Evolutionary conservation across 2,329 filamentous ascomycete species (phyloP), one percentile per base, ranked within the genome.

Genomic region (Cytospora piceae): DNA sequence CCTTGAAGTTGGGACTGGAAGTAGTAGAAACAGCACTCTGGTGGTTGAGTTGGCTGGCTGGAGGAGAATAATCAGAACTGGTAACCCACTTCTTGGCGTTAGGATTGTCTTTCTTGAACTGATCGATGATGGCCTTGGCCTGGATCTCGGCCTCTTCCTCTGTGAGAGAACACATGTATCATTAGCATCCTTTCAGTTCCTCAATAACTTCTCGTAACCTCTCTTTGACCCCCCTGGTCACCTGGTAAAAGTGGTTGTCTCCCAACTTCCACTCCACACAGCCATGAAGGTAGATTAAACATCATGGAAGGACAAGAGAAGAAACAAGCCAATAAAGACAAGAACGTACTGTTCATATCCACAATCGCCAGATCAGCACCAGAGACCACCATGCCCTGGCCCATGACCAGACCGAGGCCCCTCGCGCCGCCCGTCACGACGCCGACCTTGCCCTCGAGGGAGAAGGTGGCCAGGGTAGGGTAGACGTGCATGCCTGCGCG

Each of bases 321-420:
- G 15, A 54, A 39, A 37, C 4, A 46, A 31, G 22, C 1, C 11
- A 4, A 20, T 17, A 24, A 22, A 56, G 46, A 52, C 49, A 27
- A 20, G 2, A 56, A 83, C 87, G 71, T 78, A 94, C 92, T 90
- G 80, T 98, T 97, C 81, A 97, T 82, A 77, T 98, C 94, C 51
- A 97, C 93, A 77, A 98, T 91, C 52, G 94, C 94, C 68, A 97
- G 84, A 76, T 96, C 90, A 12, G 92, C 91, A 61, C 94, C 94
- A 62, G 91, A 95, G 61, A 92, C 89, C 61, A 97, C 91, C 78
- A 97, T 87, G 56, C 91, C 93, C 81, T 97, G 93, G 60, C 90
- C 91, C 91, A 98, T 97, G 71, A 96, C 93, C 68, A 97, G 82
- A 49, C 94, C 94, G 65, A 98, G 79, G 9, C 94, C 94, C 74